Evolutionary conservation across 2,329 filamentous ascomycete genomes (phyloP), one percentile per base, ranked within the genome.

Genomic region (Phialophora tarda): DNA sequence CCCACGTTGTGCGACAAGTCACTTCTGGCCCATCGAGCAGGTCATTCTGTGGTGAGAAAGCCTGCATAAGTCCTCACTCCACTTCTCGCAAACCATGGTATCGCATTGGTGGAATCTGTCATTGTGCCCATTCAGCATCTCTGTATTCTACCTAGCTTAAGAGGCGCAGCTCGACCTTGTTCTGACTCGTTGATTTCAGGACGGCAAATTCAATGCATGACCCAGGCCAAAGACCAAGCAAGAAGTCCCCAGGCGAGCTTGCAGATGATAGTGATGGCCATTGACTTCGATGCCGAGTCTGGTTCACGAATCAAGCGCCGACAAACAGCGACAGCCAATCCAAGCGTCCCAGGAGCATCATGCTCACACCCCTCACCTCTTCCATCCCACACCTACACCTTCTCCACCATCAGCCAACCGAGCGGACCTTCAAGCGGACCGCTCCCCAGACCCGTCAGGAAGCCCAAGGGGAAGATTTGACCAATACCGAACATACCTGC

Each of bases 1-100:
- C 57, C 63, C 55, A 65, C 66, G 60, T 68, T 30, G 60, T 63
- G 63, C 66, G 60, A 63, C 63, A 32, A 57, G 60, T 44, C 57
- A 51, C 50, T 26, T 38, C 62, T 61, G 54, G 65, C 21, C 47
- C 58, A 24, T 58, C n/a, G 26, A 44, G 26, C 53, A 67, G 59
- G 55, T 63, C 62, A 59, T 55, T 54, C 54, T 53, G 32, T 63
- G 57, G 62, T 64, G 48, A 54, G 47, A 41, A 59, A 60, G 63
- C 55, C 11, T 65, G 65, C 58, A 65, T 65, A 38, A 55, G 55
- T 47, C 54, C 44, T 24, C 34, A 59, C 32, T 51, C 62, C 56
- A 62, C 62, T 51, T 50, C 48, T 34, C 24, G 23, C 17, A 24
- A 38, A 44, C 14, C 21, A 47, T 14, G 34, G 3, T 34, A 3